Evolutionary conservation across 768 basidiomycete genomes (phyloP).

Genomic region (Peribolospora kevripleyi): DNA sequence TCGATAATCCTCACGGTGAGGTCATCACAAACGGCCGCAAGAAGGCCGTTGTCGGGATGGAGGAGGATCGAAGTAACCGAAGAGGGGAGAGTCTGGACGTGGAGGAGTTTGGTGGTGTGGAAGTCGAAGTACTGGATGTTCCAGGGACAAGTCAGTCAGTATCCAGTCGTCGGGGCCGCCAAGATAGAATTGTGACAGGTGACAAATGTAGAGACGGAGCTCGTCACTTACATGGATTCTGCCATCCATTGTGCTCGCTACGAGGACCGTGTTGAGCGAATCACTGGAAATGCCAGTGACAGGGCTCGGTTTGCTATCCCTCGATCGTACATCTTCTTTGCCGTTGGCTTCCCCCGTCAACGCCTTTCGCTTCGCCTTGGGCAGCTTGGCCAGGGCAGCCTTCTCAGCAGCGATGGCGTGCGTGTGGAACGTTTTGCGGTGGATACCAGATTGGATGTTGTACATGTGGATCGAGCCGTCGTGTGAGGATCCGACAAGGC

Average conservation of each 20-base stretch:
- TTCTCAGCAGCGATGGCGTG: slow-evolving; percentile 5
- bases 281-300: slow-evolving; percentile 71
- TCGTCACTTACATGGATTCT: slow-evolving; percentile 46
- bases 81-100: slow-evolving; percentile 42
- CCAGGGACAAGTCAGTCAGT: not conserved
- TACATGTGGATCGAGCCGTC: slow-evolving; percentile 58
- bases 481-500: slow-evolving; percentile 54
- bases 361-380: slow-evolving; percentile 2
- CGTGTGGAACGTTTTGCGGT: slow-evolving; percentile 40
- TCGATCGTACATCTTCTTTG: slow-evolving; percentile 12
- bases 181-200: not conserved
- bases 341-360: slow-evolving; percentile 7
- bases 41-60: slow-evolving; percentile 60
- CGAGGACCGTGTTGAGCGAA: slow-evolving; percentile 50
- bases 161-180: not conserved
- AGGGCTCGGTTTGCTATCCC: slow-evolving; percentile 27
- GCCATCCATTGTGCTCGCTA: slow-evolving; percentile 72
- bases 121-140: slow-evolving; percentile 75
- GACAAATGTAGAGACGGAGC: not conserved
- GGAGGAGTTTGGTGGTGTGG: slow-evolving; percentile 50
- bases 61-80: slow-evolving; percentile 43
- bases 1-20: slow-evolving; percentile 63
- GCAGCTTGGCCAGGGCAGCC: slow-evolving; percentile 11
- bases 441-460: slow-evolving; percentile 89
- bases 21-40: slow-evolving; percentile 70